Base-by-base conservation (phyloP, 441 rosid genomes). In the Biscutella laevigata region DNA sequence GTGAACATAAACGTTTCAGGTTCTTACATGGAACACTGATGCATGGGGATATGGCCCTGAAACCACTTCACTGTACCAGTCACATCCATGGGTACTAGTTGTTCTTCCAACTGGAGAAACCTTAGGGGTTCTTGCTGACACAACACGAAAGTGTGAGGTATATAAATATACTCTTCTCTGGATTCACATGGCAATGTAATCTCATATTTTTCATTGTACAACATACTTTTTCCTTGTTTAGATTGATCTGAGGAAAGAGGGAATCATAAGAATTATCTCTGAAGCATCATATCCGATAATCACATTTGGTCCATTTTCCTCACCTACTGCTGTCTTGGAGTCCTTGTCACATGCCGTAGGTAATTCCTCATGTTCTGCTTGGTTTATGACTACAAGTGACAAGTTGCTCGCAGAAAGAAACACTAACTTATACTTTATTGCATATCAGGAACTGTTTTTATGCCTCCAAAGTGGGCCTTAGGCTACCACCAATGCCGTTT, bases 391-490 rank as follows among this genome's bases (percentile, higher is more conserved):
- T 37, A n/a, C 13, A 7, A 22, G 9, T 28, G 41, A 44, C 32
- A 36, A 16, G 16, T 17, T 46, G 9, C 22, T 39, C 37, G 43
- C 14, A 13, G 45, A 29, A 42, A 19, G 30, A 10, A 44, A 7
- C 45, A 17, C 4, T n/a, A 20, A 25, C n/a, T n/a, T n/a, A n/a
- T n/a, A n/a, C n/a, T n/a, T n/a, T n/a, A n/a, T n/a, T n/a, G n/a
- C 55, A 50, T 25, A 4, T 57, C 67, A 92, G 96, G 96, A 65
- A 82, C 92, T 28, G 70, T 79, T 29, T 88, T 88, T 72, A 92
- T 92, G 96, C 96, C 96, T 46, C 95, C 98, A 34, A 88, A 85
- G 75, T 92, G 98, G 98, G 78, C 98, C 35, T 62, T 92, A 52
- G 98, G 98, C 46, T 92, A 88, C 73, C 96, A 92, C 6, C 98